Evolutionary conservation across 345 rosid species (phyloP), one percentile per base, ranked within the genome.

Genomic region (Fremontodendron californicum): DNA sequence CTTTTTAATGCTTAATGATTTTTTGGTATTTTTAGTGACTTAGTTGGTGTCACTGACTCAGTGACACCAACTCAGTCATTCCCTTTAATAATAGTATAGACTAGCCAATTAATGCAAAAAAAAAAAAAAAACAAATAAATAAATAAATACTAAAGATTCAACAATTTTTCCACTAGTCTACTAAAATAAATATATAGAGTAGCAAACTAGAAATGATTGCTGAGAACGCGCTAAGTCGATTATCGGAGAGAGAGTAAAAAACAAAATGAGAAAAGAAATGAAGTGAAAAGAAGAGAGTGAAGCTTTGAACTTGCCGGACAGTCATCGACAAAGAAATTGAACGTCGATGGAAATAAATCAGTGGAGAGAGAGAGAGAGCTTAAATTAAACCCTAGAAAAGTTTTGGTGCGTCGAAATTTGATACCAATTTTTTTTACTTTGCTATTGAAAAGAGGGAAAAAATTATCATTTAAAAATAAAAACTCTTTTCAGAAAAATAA

Each of bases 361-460:
- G 33, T 1, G 51, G 45, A 13, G 39, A 45, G 9, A 60, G 19
- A 60, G 65, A 0, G 5, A 5, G 6, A 27, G 18, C n/a, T n/a
- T n/a, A n/a, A n/a, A n/a, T 27, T 46, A 33, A 70, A 46, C 58
- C 74, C 57, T 46, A 70, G 58, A 70, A 48, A 19, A 31, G n/a
- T 70, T 19, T 45, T n/a, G n/a, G n/a, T n/a, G n/a, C 19, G 40
- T 27, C 19, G 29, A 15, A 51, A 48, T 48, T 31, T 23, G 40
- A 60, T 27, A 13, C 27, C 6, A 6, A n/a, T 12, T 13, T 11
- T 25, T 60, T 60, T 60, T 12, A 0, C 64, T 60, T 60, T 11
- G 35, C 33, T 58, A 58, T 46, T 25, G 58, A 27, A 48, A 13
- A 4, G 54, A 33, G 3, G 55, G 18, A 8, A 18, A 18, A n/a